Base-by-base conservation (phyloP, 2,329 filamentous ascomycete species). In the Fusarium brachygibbosum region DNA sequence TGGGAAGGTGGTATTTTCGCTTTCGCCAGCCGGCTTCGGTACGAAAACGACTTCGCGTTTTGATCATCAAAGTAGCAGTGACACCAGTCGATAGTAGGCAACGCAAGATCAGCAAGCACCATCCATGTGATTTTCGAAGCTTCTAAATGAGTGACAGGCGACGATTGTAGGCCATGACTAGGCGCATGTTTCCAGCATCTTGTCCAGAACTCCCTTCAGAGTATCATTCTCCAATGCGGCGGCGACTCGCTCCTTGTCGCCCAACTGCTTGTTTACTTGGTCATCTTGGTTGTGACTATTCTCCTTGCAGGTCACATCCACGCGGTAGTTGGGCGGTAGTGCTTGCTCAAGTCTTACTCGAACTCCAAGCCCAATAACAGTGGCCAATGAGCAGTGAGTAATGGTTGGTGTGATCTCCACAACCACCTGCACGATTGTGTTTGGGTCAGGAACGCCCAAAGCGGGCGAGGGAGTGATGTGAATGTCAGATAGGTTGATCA, bases 401-500 rank as follows among this genome's bases (percentile, higher is more conserved):
- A 98, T 96, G 28, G 96, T 99, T 12, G 96, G 96, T 13, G 96
- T 99, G 72, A 99, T 91, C 75, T 97, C 88, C 42, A 99, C 93
- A 5, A 91, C 87, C 35, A 98, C 93, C 38, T 84, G 90, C 81
- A 84, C 94, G 82, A 87, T 87, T 76, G 76, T 89, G 82, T 84
- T 81, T 17, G 83, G 80, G 57, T 83, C 81, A 29, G 82, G 86
- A 34, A 77, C 72, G 11, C 78, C 77, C 35, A 76, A 63, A 1
- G 75, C 58, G 7, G 79, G 80, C n/a, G 79, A 76, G 11, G 81
- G 81, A 12, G 81, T 83, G 72, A 99, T 93, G 75, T 88, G 86
- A 74, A 99, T 98, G 80, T 99, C 96, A 32, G 92, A 90, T n/a
- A 99, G 89, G 72, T 97, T 98, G 72, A 99, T 94, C 53, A 99